Conservation (phyloP, 176 grass and related monocot genomes). For the Lolium rigidum region DNA sequence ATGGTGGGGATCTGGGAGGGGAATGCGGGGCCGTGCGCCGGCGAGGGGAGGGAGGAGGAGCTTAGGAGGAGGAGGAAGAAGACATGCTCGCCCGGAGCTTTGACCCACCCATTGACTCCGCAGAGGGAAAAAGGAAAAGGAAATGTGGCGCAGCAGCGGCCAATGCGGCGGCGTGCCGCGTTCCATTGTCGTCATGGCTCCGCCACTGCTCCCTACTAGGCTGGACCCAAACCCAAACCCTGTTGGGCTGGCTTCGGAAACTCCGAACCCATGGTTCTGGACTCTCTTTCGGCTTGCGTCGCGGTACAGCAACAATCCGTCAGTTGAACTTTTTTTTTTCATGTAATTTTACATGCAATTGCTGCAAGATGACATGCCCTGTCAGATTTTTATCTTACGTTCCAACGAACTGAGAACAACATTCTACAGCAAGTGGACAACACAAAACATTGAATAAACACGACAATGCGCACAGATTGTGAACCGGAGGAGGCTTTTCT, state of each 20-base stretch:
- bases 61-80: constrained; percentile 46
- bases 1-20: neutral
- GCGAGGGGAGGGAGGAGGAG: neutral
- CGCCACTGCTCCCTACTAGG: neutral
- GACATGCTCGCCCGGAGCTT: constrained; percentile 50
- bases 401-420: too few relatives aligned
- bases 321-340: too few relatives aligned
- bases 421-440: too few relatives aligned
- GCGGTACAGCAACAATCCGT: too few relatives aligned
- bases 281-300: too few relatives aligned
- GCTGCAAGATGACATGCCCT: too few relatives aligned
- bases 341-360: too few relatives aligned
- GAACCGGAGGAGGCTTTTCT: too few relatives aligned
- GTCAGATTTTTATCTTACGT: too few relatives aligned
- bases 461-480: too few relatives aligned
- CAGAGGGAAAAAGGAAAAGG: constrained; percentile 26
- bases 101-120: constrained; percentile 57
- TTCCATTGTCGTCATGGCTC: neutral
- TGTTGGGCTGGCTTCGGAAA: neutral
- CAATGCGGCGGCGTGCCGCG: constrained; percentile 16
- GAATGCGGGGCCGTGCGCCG: constrained; percentile 37
- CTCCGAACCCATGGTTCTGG: too few relatives aligned
- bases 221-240: neutral
- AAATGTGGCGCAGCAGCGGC: neutral
- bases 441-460: too few relatives aligned